Conservation (phyloP, 441 rosid genomes). For the Syzygium malaccense region DNA sequence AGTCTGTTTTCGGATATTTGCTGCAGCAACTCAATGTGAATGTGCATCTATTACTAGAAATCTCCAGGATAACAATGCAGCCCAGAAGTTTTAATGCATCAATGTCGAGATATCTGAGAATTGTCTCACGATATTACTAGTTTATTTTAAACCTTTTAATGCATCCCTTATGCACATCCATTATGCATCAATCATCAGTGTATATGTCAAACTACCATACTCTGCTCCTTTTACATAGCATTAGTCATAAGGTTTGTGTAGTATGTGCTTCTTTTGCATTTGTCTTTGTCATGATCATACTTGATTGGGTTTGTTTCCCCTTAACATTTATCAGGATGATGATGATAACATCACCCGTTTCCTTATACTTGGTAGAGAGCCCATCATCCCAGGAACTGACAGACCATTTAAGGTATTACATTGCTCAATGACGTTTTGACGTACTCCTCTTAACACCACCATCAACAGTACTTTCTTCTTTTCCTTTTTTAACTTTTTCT, state of each 20-base stretch:
- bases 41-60: neutral
- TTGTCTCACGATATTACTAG: neutral
- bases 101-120: neutral
- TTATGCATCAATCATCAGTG: neutral
- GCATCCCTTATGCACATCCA: neutral
- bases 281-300: neutral
- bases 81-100: neutral
- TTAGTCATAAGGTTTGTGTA: neutral
- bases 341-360: slow-evolving; percentile 73
- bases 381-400: slow-evolving; percentile 67
- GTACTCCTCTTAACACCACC: neutral
- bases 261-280: neutral
- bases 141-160: neutral
- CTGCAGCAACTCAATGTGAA: neutral
- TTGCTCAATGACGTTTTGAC: neutral
- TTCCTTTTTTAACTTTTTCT: neutral
- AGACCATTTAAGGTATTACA: slow-evolving; percentile 61
- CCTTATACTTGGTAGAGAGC: slow-evolving; percentile 89
- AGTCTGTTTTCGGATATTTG: neutral
- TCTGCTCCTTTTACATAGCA: neutral
- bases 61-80: neutral
- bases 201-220: neutral
- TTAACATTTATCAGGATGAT: slow-evolving; percentile 49
- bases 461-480: neutral
- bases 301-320: slow-evolving; percentile 9